Base-by-base conservation (phyloP, 495 filamentous ascomycete species). In the Penicillium odoratum region DNA sequence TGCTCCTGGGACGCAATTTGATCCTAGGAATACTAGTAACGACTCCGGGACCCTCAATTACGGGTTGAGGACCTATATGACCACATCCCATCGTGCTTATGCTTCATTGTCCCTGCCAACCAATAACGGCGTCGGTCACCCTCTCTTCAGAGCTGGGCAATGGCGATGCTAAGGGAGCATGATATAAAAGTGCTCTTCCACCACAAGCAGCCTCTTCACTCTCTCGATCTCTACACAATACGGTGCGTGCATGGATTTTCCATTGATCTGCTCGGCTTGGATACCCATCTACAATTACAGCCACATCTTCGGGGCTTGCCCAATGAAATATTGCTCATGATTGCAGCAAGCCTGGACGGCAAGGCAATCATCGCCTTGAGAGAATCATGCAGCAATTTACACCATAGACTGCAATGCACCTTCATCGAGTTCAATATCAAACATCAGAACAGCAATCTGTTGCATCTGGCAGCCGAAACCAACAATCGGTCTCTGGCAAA, bases 361-460 rank as follows among this genome's bases (percentile, higher is more conserved):
- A 47, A 29, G 9, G 44, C 44, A 29, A 47, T 47, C 7, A 26
- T 29, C 26, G 15, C 44, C 2, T 7, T 47, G 8, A 18, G 21
- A 47, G 26, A 21, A 29, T 47, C 44, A 26, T 47, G 44, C n/a
- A 26, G 8, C 3, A 29, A 29, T 18, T 29, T 47, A 10, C 10
- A 47, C 11, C 11, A 26, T 25, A 47, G 44, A 52, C 28, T 60
- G 15, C 42, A 56, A 43, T 48, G 31, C 16, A 38, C 34, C 16
- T 47, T 55, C 28, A 36, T 18, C 28, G 51, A 30, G 46, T 56
- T 47, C 10, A 60, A 60, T 5, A 52, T 55, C 15, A 31, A 55
- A 51, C 58, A 54, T 30, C 50, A 53, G 18, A 62, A 62, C 38
- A 58, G 51, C 31, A 54, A 55, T 46, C 50, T 62, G 9, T 44